Evolutionary conservation across 1,284 basidiomycete species (phyloP).

Genomic region (Ceratobasidium sp.): DNA sequence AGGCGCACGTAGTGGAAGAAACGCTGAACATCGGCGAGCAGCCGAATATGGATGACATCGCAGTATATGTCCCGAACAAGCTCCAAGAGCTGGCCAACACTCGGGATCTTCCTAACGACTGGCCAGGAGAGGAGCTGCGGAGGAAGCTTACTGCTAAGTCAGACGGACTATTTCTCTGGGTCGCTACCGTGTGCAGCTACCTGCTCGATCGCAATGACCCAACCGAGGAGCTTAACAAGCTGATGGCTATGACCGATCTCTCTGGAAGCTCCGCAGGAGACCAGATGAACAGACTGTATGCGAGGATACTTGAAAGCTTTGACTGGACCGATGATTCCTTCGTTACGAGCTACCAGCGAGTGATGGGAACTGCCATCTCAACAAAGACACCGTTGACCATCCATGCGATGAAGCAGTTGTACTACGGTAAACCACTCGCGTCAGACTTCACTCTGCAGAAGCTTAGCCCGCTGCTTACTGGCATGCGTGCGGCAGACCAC

Average conservation of each 20-base stretch:
- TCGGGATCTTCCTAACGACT: neutral
- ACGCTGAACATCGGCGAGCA: neutral
- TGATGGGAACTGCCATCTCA: neutral
- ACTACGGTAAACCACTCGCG: neutral
- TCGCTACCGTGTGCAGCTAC: constrained; percentile 37
- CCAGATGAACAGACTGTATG: constrained; percentile 49
- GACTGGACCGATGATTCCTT: constrained; percentile 49
- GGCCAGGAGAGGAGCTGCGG: neutral
- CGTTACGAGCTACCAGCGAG: constrained; percentile 25
- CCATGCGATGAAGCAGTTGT: neutral
- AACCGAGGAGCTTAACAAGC: constrained; percentile 42
- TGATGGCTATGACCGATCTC: constrained; percentile 13
- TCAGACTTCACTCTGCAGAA: neutral
- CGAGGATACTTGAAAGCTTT: constrained; percentile 47
- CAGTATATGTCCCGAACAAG: neutral
- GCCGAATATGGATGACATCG: neutral
- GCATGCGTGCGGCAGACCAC: neutral
- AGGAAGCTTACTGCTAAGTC: neutral
- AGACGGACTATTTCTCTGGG: neutral
- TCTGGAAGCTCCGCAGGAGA: constrained; percentile 22
- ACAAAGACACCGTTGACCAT: neutral
- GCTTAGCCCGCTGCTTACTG: constrained; percentile 10
- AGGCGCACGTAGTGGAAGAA: neutral
- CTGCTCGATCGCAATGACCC: constrained; percentile 40
- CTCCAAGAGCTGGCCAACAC: neutral